These are phyloP conservation scores for Hevea brasiliensis DNA, from an alignment of 345 rosid species.

Conservation along the genomic window DNA sequence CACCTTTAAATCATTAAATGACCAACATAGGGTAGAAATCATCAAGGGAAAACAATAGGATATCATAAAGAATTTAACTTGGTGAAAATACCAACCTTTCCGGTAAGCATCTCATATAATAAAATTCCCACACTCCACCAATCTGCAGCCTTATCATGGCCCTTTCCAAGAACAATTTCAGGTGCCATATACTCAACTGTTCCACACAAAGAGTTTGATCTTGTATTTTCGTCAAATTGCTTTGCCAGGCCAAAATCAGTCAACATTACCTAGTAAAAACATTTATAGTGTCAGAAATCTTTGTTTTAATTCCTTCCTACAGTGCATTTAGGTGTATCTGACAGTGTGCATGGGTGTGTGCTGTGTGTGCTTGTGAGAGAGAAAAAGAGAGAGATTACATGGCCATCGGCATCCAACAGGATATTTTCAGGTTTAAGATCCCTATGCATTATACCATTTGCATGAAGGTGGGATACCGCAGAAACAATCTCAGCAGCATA, in stretches of 20 bases:
- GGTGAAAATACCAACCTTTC: constrained; percentile 47
- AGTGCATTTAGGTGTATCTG: not conserved
- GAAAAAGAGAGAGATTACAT: constrained; percentile 45
- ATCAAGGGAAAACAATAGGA: not conserved
- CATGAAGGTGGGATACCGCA: constrained; percentile 89
- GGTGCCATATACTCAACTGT: constrained; percentile 96
- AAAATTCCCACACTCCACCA: constrained; percentile 98
- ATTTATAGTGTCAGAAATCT: constrained; percentile 12
- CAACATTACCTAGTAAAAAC: constrained; percentile 54
- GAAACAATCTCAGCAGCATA: constrained; percentile 91
- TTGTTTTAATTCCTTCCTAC: not conserved
- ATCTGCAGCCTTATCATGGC: constrained; percentile 92
- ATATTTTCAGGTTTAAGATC: constrained; percentile 97
- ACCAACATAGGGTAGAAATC: not conserved
- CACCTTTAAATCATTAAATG: not conserved
- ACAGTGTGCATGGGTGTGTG: no score
- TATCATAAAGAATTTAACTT: not conserved
- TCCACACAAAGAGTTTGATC: constrained; percentile 93
- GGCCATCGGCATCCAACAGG: constrained; percentile 82
- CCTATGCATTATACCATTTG: constrained; percentile 96
- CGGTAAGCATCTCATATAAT: constrained; percentile 92
- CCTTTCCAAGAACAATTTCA: constrained; percentile 84
- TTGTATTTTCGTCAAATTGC: constrained; percentile 71
- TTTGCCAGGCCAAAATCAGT: constrained; percentile 96
- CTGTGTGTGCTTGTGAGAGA: not conserved